These are phyloP conservation scores for Metschnikowia rubicola DNA, from an alignment of 805 yeast genomes.

Conservation along the genomic window DNA sequence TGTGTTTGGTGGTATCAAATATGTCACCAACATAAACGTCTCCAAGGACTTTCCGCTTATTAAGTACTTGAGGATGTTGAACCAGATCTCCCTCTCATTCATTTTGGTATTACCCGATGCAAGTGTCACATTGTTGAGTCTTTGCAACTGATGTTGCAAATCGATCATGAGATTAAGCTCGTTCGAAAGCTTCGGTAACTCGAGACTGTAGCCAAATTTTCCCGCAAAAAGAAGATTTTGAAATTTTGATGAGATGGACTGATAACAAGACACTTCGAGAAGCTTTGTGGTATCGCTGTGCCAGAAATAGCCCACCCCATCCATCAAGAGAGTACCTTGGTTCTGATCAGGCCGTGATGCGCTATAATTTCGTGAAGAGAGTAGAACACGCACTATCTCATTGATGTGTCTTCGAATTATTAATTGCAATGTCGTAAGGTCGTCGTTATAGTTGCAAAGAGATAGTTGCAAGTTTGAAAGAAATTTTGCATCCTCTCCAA, in stretches of 20 bases:
- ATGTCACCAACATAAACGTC: conserved; percentile 36
- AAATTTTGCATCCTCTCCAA: conserved; percentile 44
- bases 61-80: conserved; percentile 38
- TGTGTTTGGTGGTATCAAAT: conserved; percentile 39
- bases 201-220: conserved; percentile 30
- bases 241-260: conserved; percentile 33
- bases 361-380: conserved; percentile 37
- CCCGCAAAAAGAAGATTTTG: conserved; percentile 31
- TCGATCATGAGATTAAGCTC: conserved; percentile 42
- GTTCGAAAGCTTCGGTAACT: conserved; percentile 35
- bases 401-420: conserved; percentile 44
- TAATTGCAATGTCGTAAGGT: conserved; percentile 42
- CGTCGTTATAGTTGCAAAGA: conserved; percentile 44
- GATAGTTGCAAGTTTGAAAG: conserved; percentile 41
- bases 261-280: conserved; percentile 41
- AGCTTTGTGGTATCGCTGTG: conserved; percentile 38
- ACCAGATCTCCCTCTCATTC: conserved; percentile 39
- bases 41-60: conserved; percentile 42
- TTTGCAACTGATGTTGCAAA: conserved; percentile 40
- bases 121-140: conserved; percentile 24
- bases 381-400: conserved; percentile 37
- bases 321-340: conserved; percentile 28
- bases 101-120: conserved; percentile 12
- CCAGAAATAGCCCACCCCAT: conserved; percentile 45
- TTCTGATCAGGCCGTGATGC: conserved; percentile 16